Evolutionary conservation across 306 rosid species (phyloP), one percentile per base, ranked within the genome.

Genomic region (Phaseolus lunatus): DNA sequence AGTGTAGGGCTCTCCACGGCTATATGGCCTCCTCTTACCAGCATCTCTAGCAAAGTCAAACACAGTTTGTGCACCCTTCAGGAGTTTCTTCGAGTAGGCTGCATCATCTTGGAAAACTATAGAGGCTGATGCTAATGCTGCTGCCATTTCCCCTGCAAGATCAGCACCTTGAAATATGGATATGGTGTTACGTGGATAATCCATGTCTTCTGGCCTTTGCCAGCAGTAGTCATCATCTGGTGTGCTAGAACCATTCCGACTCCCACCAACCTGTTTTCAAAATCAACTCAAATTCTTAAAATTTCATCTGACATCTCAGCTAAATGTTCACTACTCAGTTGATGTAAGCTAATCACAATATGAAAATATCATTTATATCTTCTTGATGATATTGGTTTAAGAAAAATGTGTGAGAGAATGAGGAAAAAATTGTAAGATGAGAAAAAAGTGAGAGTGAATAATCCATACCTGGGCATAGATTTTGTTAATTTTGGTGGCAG

Each of bases 81-180:
- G 20, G 3, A 90, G 90, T 49, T 72, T 88, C 0, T 43, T 33
- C 2, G 92, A 90, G 64, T 90, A 90, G 47, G 72, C 7, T 0
- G 0, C 10, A 23, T 90, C 41, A 68, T 90, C 92, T 20, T 57
- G 87, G 78, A 90, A 90, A 19, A 90, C 90, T 48, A 90, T 88
- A 0, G 92, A 88, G 4, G 92, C 95, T 2, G 95, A 88, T 1
- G 95, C 89, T 33, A 90, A 81, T 23, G 95, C 95, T 13, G 95
- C 92, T 16, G 92, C 88, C 88, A 88, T 88, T 70, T 90, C 95
- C 0, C 85, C 90, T 11, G 95, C 92, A 13, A 90, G 81, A 37
- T 90, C 95, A 0, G 96, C 88, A 5, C 96, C 96, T 54, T 78
- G 3, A 20, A 0, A 0, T 54, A 82, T 33, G 3, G 78, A 79